A percentile compares a stretch with the other conserved stretches of the same genome.
Evolutionary conservation across 352 stramenopile species (phyloP).

Genomic region (Saprolegnia diclina): DNA sequence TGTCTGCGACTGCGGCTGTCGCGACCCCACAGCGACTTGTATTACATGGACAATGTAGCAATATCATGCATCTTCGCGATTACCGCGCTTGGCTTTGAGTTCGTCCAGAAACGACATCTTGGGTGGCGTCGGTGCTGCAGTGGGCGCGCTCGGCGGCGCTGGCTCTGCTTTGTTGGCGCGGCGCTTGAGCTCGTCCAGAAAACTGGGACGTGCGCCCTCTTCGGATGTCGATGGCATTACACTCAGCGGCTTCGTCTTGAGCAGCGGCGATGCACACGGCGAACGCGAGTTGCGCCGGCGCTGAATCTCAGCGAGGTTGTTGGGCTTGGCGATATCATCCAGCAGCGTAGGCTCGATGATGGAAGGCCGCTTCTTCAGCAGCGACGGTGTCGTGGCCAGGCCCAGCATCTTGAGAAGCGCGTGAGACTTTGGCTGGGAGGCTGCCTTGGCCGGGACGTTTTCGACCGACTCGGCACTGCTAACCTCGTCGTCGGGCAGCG

Average conservation of each 20-base stretch:
- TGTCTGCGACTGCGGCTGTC: neutral
- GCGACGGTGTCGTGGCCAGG: constrained; percentile 1
- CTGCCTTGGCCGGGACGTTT: neutral
- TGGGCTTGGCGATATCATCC: constrained; percentile 24
- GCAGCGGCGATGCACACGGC: constrained; percentile 28
- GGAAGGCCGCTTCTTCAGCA: constrained; percentile 20
- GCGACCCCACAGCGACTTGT: too few relatives aligned
- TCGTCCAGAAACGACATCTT: constrained; percentile 36
- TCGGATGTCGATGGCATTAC: neutral
- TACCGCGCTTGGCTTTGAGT: constrained; percentile 31
- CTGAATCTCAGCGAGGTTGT: constrained; percentile 25
- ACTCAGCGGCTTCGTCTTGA: constrained; percentile 28
- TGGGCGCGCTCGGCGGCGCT: neutral
- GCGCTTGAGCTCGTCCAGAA: constrained; percentile 50
- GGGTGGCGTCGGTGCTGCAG: neutral
- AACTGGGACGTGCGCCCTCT: constrained; percentile 29
- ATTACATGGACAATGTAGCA: too few relatives aligned
- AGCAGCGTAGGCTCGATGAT: constrained; percentile 24
- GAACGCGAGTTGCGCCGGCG: neutral
- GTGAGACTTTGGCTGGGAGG: constrained; percentile 43
- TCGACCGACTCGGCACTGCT: constrained; percentile 13
- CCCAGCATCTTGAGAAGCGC: constrained; percentile 43
- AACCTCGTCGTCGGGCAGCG: neutral
- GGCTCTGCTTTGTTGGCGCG: constrained; percentile 7
- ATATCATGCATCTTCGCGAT: constrained; percentile 29